Evolutionary conservation across 1,139 yeast genomes (phyloP).

Genomic region (Pneumocystis sp.): DNA sequence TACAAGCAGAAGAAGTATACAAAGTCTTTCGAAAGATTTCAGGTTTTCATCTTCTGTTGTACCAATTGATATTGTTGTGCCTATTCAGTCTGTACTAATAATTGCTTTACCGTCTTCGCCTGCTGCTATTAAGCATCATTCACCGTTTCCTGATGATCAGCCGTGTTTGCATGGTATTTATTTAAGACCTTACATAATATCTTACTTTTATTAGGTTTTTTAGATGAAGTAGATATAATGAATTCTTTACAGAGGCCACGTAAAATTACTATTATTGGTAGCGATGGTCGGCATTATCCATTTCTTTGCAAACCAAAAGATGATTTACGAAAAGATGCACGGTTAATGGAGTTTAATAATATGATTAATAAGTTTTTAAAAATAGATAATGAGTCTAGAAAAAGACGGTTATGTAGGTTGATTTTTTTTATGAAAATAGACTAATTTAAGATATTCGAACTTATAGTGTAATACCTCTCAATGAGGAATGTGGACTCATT

Average conservation of each 20-base stretch:
- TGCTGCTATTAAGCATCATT: slow-evolving; percentile 30
- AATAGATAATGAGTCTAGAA: slow-evolving; percentile 55
- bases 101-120: slow-evolving; percentile 43
- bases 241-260: slow-evolving; percentile 79
- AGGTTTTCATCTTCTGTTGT: slow-evolving; percentile 35
- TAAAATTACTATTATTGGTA: slow-evolving; percentile 59
- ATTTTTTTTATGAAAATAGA: neutral
- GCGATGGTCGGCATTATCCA: slow-evolving; percentile 56
- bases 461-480: slow-evolving; percentile 78
- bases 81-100: slow-evolving; percentile 61
- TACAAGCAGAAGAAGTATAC: slow-evolving; percentile 30
- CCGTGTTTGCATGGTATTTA: slow-evolving; percentile 3
- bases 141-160: slow-evolving; percentile 36
- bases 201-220: slow-evolving; percentile 26
- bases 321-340: slow-evolving; percentile 89
- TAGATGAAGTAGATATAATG: slow-evolving; percentile 52
- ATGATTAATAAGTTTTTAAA: slow-evolving; percentile 63
- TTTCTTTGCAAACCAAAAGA: slow-evolving; percentile 75
- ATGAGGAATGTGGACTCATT: slow-evolving; percentile 76
- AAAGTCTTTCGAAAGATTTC: slow-evolving; percentile 30
- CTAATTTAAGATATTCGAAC: slow-evolving; percentile 38
- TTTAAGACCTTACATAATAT: neutral
- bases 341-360: slow-evolving; percentile 81
- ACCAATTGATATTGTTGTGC: slow-evolving; percentile 64
- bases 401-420: slow-evolving; percentile 38